Evolutionary conservation across 805 yeast genomes (phyloP).

Genomic region (Novakomyces olei): DNA sequence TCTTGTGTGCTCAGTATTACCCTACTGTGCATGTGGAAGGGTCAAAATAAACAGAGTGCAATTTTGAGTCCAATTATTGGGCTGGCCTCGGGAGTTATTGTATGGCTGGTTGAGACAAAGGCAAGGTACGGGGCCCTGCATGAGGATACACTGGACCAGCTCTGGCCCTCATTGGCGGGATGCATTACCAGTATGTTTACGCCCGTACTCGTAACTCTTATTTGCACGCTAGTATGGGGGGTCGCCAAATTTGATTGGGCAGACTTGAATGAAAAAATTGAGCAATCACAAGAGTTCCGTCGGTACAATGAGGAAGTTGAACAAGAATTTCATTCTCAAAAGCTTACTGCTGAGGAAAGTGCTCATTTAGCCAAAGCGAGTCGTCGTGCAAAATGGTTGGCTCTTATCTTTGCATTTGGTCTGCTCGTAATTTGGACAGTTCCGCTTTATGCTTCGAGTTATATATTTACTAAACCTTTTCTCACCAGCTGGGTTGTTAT

Average conservation of each 20-base stretch:
- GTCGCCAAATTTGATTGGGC: constrained; percentile 19
- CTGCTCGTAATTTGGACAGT: constrained; percentile 60
- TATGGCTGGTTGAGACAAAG: constrained; percentile 59
- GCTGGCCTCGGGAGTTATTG: constrained; percentile 44
- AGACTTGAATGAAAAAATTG: neutral
- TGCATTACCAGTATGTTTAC: constrained; percentile 32
- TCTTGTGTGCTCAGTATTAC: too few relatives aligned
- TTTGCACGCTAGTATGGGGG: constrained; percentile 21
- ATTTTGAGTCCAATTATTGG: constrained; percentile 55
- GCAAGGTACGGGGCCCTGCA: constrained; percentile 17
- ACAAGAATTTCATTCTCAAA: neutral
- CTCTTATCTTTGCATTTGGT: constrained; percentile 31
- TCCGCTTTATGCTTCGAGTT: constrained; percentile 64
- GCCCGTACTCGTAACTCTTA: constrained; percentile 26
- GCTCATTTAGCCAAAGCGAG: neutral
- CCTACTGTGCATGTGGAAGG: too few relatives aligned
- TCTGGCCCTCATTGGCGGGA: constrained; percentile 61
- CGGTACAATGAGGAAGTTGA: constrained; percentile 1
- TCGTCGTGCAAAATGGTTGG: constrained; percentile 3
- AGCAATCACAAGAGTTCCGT: neutral
- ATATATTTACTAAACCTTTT: constrained; percentile 44
- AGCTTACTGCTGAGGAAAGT: too few relatives aligned
- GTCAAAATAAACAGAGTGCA: constrained; percentile 28
- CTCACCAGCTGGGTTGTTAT: constrained; percentile 73
- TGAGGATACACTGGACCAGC: constrained; percentile 49